Conservation (phyloP, 192 early-diverging fungal species). For the Backusella sp. region DNA sequence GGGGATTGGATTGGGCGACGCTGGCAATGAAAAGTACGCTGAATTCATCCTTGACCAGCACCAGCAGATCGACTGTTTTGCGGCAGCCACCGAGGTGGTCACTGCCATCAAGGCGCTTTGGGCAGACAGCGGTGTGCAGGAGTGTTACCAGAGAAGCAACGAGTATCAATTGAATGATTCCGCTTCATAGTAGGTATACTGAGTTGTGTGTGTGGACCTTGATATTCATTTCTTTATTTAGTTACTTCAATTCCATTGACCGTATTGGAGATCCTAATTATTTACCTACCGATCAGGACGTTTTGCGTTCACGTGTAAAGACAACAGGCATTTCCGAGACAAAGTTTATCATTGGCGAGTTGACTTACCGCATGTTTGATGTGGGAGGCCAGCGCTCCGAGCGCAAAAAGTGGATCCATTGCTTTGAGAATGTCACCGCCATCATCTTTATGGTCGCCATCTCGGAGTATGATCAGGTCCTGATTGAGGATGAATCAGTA, state of each 20-base stretch:
- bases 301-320: slow-evolving; percentile 90
- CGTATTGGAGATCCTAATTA: slow-evolving; percentile 85
- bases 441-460: slow-evolving; percentile 43
- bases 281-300: slow-evolving; percentile 90
- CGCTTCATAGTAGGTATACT: slow-evolving; percentile 73
- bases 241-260: slow-evolving; percentile 90
- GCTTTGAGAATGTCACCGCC: slow-evolving; percentile 40
- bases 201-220: not conserved
- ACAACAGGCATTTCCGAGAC: slow-evolving; percentile 97
- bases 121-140: slow-evolving; percentile 64
- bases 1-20: slow-evolving; percentile 67
- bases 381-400: slow-evolving; percentile 43
- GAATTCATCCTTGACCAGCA: slow-evolving; percentile 77
- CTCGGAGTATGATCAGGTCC: slow-evolving; percentile 39
- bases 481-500: slow-evolving; percentile 59
- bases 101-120: slow-evolving; percentile 71
- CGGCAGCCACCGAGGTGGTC: slow-evolving; percentile 70
- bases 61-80: slow-evolving; percentile 86
- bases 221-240: slow-evolving; percentile 27
- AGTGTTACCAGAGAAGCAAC: slow-evolving; percentile 60
- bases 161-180: slow-evolving; percentile 92
- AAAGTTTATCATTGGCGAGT: slow-evolving; percentile 86
- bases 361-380: slow-evolving; percentile 55
- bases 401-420: slow-evolving; percentile 40
- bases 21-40: slow-evolving; percentile 60